These are phyloP conservation scores for Candida sp. DNA, from an alignment of 1,139 yeast species.

Conservation along the genomic window DNA sequence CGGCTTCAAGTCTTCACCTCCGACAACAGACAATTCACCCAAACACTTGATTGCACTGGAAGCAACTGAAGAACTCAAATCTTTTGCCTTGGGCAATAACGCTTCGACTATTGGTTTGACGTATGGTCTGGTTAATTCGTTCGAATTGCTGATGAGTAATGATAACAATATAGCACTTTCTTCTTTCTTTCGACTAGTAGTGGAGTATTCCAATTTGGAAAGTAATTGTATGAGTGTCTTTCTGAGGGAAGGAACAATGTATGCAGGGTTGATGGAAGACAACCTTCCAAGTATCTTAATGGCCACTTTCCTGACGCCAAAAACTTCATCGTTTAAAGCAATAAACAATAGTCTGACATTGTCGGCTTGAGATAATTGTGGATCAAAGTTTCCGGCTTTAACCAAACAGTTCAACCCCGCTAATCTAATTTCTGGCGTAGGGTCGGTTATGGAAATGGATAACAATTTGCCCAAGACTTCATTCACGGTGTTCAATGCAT, in stretches of 20 bases:
- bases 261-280: constrained; percentile 90
- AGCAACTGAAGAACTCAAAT: constrained; percentile 77
- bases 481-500: constrained; percentile 83
- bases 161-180: constrained; percentile 84
- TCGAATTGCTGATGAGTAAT: constrained; percentile 75
- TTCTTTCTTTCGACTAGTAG: constrained; percentile 78
- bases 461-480: constrained; percentile 83
- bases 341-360: constrained; percentile 85
- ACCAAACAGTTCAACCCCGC: constrained; percentile 74
- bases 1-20: constrained; percentile 82
- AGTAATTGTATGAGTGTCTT: constrained; percentile 85
- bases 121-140: constrained; percentile 84
- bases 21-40: constrained; percentile 88
- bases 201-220: constrained; percentile 84
- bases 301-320: constrained; percentile 82
- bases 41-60: constrained; percentile 87
- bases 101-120: constrained; percentile 90
- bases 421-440: constrained; percentile 79
- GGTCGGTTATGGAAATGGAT: constrained; percentile 90
- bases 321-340: constrained; percentile 91
- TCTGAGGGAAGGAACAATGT: constrained; percentile 90
- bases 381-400: constrained; percentile 74
- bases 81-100: constrained; percentile 76
- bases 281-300: constrained; percentile 82
- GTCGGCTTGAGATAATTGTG: constrained; percentile 93